Base-by-base conservation (phyloP, 192 early-diverging fungal species). In the Chytriomyces confervae region DNA sequence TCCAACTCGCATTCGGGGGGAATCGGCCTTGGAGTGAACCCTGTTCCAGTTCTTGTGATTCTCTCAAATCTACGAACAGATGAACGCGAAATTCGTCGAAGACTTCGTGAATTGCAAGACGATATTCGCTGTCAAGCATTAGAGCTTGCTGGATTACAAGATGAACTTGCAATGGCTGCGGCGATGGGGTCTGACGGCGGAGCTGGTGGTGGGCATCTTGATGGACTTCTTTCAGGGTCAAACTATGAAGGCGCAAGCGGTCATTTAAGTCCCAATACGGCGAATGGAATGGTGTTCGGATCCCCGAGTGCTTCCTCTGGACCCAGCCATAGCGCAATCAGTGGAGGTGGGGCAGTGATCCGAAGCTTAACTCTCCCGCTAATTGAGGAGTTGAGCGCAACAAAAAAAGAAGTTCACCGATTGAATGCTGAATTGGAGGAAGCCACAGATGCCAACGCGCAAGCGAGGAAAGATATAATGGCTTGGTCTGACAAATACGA, bases 61-160 rank as follows among this genome's bases (percentile, higher is more conserved):
- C 60, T 79, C 65, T 63, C 70, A 45, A 76, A 29, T 65, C 49
- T 73, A 10, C 61, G 73, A 7, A 50, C 72, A 50, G 75, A 74
- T 67, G 74, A 72, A 61, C 48, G 69, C 10, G 76, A 81, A 13
- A 79, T 87, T 36, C 79, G 86, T 13, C 36, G 72, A 62, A 11
- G 67, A 11, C 68, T 87, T 53, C 76, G 86, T 23, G 79, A 76
- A 27, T 69, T 87, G 46, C 79, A 87, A 51, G 86, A 87, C 62
- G 86, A 87, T 72, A 81, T 87, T 50, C 74, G 82, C 16, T 80
- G 80, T 64, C 83, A 84, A 62, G 66, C 81, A 6, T 47, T 79
- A 7, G 77, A 79, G 49, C 69, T 79, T 46, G 62, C 64, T 8
- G 77, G 69, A n/a, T 36, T 79, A 4, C 60, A 79, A 43, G 51